These are phyloP conservation scores for Fragaria iinumae DNA, from an alignment of 306 rosid species.

Conservation along the genomic window DNA sequence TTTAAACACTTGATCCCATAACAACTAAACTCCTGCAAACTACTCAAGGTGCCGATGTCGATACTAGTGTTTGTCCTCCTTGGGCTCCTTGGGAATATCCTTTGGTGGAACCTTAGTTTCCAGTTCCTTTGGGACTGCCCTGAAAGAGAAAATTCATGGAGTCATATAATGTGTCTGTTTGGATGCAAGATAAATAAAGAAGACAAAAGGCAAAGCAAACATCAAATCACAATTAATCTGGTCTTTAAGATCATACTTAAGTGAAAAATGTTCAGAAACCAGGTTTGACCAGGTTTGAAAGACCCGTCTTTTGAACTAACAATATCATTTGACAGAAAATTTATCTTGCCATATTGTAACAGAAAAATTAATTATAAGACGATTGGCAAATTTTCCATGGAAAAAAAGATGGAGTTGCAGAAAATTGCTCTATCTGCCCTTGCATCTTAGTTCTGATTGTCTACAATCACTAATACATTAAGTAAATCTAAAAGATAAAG, in stretches of 20 bases:
- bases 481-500: neutral
- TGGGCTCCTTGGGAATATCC: slow-evolving; percentile 5
- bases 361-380: neutral
- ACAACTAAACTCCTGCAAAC: neutral
- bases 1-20: neutral
- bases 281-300: neutral
- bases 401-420: neutral
- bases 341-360: neutral
- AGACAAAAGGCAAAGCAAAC: neutral
- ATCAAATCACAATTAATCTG: neutral
- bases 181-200: neutral
- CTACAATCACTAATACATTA: neutral
- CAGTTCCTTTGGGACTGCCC: neutral
- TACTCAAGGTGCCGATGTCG: neutral
- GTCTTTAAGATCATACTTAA: neutral
- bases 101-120: slow-evolving; percentile 6
- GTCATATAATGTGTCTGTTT: neutral
- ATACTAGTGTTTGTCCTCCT: slow-evolving; percentile 2
- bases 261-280: neutral
- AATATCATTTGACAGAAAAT: neutral
- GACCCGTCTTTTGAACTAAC: neutral
- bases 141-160: neutral
- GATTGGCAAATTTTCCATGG: neutral
- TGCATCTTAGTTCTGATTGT: neutral
- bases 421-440: neutral